Percentiles rank a stretch among this genome's conserved stretches.
Conservation (phyloP, 495 filamentous ascomycete species). For the Cudoniella acicularis region DNA sequence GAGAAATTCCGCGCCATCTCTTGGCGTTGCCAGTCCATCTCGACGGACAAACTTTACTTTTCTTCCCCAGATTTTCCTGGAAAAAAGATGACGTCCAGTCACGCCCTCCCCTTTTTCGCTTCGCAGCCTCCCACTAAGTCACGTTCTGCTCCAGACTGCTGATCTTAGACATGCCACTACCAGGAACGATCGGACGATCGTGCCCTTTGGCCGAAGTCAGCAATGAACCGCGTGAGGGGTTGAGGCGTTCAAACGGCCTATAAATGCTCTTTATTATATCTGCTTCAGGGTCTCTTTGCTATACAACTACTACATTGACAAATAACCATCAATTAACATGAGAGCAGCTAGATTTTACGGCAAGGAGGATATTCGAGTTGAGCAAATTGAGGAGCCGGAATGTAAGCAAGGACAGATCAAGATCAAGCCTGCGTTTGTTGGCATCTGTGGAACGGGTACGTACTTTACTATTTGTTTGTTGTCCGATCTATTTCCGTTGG, state of each 20-base stretch:
- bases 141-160: background rate
- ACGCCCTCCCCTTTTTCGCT: too few species aligned
- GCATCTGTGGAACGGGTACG: conserved; percentile 54
- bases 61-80: background rate
- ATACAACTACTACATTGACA: background rate
- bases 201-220: background rate
- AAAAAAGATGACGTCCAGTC: background rate
- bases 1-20: background rate
- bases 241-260: background rate
- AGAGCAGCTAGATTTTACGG: conserved; percentile 39
- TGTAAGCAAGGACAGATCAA: conserved; percentile 27
- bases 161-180: background rate
- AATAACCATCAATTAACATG: conserved; percentile 24
- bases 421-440: conserved; percentile 51
- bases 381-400: conserved; percentile 32
- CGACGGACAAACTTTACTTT: background rate
- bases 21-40: too few species aligned
- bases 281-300: background rate
- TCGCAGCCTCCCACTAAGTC: background rate
- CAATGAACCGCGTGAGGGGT: background rate
- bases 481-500: background rate
- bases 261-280: background rate
- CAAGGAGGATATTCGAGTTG: conserved; percentile 39
- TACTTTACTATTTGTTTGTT: background rate
- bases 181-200: background rate